Base-by-base conservation (phyloP, 441 rosid species). In the Arabidopsis hybrid region DNA sequence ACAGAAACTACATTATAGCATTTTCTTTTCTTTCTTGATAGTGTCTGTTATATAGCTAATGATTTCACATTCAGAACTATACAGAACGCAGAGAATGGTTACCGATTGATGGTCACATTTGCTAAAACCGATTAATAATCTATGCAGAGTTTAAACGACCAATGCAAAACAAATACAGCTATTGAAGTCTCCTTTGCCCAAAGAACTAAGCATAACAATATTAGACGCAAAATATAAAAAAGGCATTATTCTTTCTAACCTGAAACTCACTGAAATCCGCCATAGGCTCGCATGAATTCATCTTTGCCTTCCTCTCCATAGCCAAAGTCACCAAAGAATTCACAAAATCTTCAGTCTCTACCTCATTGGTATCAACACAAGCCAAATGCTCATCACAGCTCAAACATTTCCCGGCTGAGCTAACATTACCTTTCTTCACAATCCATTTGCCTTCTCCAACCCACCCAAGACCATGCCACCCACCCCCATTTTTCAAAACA, bases 381-480 rank as follows among this genome's bases (percentile, higher is more conserved):
- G 62, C 90, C 73, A 93, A 69, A 36, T 63, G 81, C 60, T 80
- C 91, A 45, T 83, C 79, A 59, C 95, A 91, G 79, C 82, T 84
- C 32, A 81, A 78, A 78, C 98, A 93, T 66, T 66, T 71, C 14
- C 98, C 97, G 43, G 40, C 68, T 45, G 39, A 65, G 39, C 81
- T 77, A 45, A 87, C 87, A 62, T 16, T 77, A 56, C 84, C 89
- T 78, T 83, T 89, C 73, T 69, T 75, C 74, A 86, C 85, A 46
- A 61, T 72, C 93, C 92, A 93, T 62, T 76, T 87, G 13, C 92
- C 97, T 40, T 79, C 69, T 69, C 97, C 97, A 75, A 89, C 73
- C 97, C 97, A 93, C 12, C 98, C 98, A 31, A 85, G 63, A 60
- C 98, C 97, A 65, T 93, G 97, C 96, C 94, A 91, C 67, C 98